Evolutionary conservation across 305 asterid species (phyloP).

Genomic region (Solanum hybrid): DNA sequence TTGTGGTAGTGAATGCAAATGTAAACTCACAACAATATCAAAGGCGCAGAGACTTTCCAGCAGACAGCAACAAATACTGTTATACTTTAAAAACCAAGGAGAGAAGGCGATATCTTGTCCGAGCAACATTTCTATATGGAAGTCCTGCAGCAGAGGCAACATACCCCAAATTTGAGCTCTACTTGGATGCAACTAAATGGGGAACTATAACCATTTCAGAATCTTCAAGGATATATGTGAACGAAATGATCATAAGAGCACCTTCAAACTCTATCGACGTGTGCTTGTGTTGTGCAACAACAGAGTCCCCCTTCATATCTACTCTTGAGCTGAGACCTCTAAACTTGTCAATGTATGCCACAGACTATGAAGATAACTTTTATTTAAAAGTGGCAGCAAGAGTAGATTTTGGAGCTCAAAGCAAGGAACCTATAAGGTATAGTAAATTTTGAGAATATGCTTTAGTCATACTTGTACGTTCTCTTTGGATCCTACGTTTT

Average conservation of each 20-base stretch:
- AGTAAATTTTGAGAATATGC: neutral
- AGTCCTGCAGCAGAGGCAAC: slow-evolving; percentile 37
- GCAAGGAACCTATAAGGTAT: slow-evolving; percentile 55
- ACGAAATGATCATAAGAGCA: slow-evolving; percentile 91
- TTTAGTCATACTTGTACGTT: neutral
- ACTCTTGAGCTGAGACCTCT: slow-evolving; percentile 90
- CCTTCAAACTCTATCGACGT: slow-evolving; percentile 55
- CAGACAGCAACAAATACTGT: slow-evolving; percentile 64
- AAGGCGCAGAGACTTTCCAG: slow-evolving; percentile 68
- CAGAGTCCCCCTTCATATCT: slow-evolving; percentile 81
- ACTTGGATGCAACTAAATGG: slow-evolving; percentile 85
- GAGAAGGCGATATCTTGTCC: slow-evolving; percentile 66
- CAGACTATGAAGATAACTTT: slow-evolving; percentile 77
- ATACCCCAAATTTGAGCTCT: slow-evolving; percentile 83
- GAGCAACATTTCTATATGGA: slow-evolving; percentile 85
- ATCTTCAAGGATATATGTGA: slow-evolving; percentile 49
- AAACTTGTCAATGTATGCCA: slow-evolving; percentile 87
- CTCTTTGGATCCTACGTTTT: neutral
- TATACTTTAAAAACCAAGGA: slow-evolving; percentile 58
- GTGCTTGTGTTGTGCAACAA: slow-evolving; percentile 87
- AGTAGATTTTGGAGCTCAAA: slow-evolving; percentile 78
- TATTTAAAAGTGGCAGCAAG: slow-evolving; percentile 70
- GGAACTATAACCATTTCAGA: slow-evolving; percentile 68
- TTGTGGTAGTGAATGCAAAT: slow-evolving; percentile 24
- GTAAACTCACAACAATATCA: slow-evolving; percentile 43